Conservation (phyloP, 805 yeast genomes). For the Cyberlindnera maritima region DNA sequence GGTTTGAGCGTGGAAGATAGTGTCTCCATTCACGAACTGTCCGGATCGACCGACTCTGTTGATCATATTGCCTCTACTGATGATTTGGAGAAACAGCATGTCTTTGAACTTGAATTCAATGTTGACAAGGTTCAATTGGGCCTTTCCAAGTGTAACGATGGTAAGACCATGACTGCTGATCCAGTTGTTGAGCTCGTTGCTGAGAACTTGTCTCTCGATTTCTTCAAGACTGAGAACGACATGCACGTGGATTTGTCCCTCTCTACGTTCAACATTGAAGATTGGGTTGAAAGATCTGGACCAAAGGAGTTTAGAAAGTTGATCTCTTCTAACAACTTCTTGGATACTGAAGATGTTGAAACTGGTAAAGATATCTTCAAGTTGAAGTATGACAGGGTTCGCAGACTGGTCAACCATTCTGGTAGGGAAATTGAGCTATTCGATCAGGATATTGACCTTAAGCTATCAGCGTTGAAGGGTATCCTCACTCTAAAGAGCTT, state of each 20-base stretch:
- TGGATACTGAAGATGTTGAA: constrained; percentile 35
- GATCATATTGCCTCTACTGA: background rate
- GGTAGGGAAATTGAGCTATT: constrained; percentile 58
- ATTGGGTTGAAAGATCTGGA: constrained; percentile 63
- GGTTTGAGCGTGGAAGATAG: constrained; percentile 9
- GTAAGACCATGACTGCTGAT: constrained; percentile 56
- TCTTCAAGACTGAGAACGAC: constrained; percentile 54
- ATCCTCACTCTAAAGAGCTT: constrained; percentile 76
- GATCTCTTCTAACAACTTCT: constrained; percentile 58
- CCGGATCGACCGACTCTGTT: background rate
- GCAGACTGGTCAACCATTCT: constrained; percentile 55
- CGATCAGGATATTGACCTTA: constrained; percentile 72
- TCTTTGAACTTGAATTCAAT: constrained; percentile 68
- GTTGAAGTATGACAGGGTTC: constrained; percentile 55
- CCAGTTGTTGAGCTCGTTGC: constrained; percentile 73
- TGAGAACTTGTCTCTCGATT: constrained; percentile 56
- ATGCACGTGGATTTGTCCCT: constrained; percentile 67
- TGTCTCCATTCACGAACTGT: constrained; percentile 16
- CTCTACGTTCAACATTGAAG: constrained; percentile 67
- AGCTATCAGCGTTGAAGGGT: constrained; percentile 74
- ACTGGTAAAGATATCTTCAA: constrained; percentile 51
- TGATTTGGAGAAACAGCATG: constrained; percentile 43
- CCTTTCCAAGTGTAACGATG: constrained; percentile 65
- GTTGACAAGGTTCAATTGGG: constrained; percentile 63
- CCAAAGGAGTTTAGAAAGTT: constrained; percentile 64